Base-by-base conservation (phyloP, 176 grass and related monocot genomes). In the Bromus sterilis region DNA sequence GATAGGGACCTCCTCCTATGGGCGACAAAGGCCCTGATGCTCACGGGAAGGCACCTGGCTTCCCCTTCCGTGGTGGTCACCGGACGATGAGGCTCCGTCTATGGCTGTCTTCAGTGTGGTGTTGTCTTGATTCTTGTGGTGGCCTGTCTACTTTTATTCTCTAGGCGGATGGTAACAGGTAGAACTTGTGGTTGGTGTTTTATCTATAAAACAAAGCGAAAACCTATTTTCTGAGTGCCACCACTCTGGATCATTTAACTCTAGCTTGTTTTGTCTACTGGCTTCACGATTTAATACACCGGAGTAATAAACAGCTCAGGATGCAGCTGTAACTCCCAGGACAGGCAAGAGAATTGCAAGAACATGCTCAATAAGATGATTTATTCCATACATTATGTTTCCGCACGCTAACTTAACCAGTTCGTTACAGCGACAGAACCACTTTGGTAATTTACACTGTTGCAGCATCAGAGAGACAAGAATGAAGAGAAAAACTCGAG, bases 361-460 rank as follows among this genome's bases (percentile, higher is more conserved):
- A 77, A 26, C 33, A 85, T 44, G 77, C 55, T 71, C 87, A 81
- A 81, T 57, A 66, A 77, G 71, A 56, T 78, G 66, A 77, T 89
- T 89, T 89, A 86, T 86, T 86, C 66, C 74, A 89, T 89, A 86
- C 56, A 82, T 74, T 82, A 86, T 86, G 83, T 86, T 76, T 89
- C 29, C 3, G 3, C 64, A 49, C 66, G 83, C 87, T 89, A 78
- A 33, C 78, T 72, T 64, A 78, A 86, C 73, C 56, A 78, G 64
- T 74, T 74, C 66, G 82, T 78, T 86, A 37, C 34, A 85, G 46
- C 44, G 83, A 46, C 64, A 43, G 65, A 82, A 81, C 36, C 74
- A 86, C 74, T 74, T 89, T 36, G 76, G 84, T 82, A 82, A 86
- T 89, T 86, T 89, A 86, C 79, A 89, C 79, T 72, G 83, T 86